Evolutionary conservation across 805 yeast genomes (phyloP), one percentile per base, ranked within the genome.

Genomic region (Yarrowia alimentaria): DNA sequence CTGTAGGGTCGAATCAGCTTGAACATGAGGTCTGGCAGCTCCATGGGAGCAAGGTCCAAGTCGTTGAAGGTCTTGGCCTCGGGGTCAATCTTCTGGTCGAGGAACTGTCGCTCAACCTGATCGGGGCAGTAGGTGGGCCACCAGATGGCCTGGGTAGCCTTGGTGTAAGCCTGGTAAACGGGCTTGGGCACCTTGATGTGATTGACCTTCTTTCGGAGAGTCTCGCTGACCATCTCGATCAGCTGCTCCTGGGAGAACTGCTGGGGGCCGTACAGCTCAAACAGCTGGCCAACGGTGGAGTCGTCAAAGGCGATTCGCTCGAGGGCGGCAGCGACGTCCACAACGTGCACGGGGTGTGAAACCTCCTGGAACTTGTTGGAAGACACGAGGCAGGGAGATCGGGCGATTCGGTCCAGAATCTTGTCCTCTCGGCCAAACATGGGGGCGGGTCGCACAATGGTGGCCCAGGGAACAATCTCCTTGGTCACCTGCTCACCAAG

Each of bases 381-480:
- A 51, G 85, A 78, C 70, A 81, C 78, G 67, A 83, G 76, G 60
- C 77, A 73, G 59, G 76, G 73, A 60, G 75, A 65, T 67, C 79
- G 53, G 11, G 78, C 85, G 66, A 77, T 57, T 62, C 74, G 74
- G 68, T 79, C 81, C 60, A 86, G 71, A 62, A 87, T 78, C 55
- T 76, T 71, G 64, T 84, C 89, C 64, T 82, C 84, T 61, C 81
- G 72, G 24, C 93, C 93, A 62, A 69, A 86, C 78, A 85, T 75
- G 43, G 85, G 86, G 18, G 84, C 80, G 6, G 95, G 95, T 67
- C 95, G 80, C 22, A 86, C 93, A 60, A 87, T 85, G 14, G 95
- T 86, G 42, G 86, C 74, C 61, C 79, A 84, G 20, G 95, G 94
- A 51, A 77, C 65, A 37, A 76, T 76, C 32, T 78, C 86, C 54